These are phyloP conservation scores for Amyloporia xantha DNA, from an alignment of 768 basidiomycete species.

Conservation along the genomic window DNA sequence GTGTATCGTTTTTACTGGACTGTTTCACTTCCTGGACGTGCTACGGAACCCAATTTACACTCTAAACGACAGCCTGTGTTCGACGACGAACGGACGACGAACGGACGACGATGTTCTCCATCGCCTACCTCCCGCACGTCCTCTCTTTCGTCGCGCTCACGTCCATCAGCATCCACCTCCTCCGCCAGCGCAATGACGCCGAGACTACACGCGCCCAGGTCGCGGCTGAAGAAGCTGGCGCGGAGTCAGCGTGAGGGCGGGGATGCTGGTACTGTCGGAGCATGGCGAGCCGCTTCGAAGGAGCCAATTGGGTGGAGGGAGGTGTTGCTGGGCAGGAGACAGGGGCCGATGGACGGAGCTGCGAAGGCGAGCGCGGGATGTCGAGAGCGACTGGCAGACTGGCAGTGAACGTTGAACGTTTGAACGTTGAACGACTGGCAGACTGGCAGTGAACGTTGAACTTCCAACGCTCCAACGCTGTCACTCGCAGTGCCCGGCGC, in stretches of 20 bases:
- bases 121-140: conserved; percentile 53
- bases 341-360: conserved; percentile 7
- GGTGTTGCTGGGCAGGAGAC: conserved; percentile 24
- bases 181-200: conserved; percentile 42
- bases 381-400: conserved; percentile 19
- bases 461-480: no score
- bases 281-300: background rate
- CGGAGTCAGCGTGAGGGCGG: conserved; percentile 17
- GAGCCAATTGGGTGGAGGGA: conserved; percentile 24
- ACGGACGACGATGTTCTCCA: background rate
- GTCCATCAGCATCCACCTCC: conserved; percentile 62
- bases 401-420: no score
- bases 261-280: background rate
- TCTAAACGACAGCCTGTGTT: no score
- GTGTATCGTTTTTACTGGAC: no score
- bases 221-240: conserved; percentile 47
- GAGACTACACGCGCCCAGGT: conserved; percentile 49
- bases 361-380: conserved; percentile 16
- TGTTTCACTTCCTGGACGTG: no score
- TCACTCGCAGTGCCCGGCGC: no score
- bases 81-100: no score
- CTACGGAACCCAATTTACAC: no score
- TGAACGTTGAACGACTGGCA: no score
- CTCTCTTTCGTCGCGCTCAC: conserved; percentile 59
- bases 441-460: no score